These are phyloP conservation scores for Penicillium robsamsonii DNA, from an alignment of 495 filamentous ascomycete genomes.

Conservation along the genomic window DNA sequence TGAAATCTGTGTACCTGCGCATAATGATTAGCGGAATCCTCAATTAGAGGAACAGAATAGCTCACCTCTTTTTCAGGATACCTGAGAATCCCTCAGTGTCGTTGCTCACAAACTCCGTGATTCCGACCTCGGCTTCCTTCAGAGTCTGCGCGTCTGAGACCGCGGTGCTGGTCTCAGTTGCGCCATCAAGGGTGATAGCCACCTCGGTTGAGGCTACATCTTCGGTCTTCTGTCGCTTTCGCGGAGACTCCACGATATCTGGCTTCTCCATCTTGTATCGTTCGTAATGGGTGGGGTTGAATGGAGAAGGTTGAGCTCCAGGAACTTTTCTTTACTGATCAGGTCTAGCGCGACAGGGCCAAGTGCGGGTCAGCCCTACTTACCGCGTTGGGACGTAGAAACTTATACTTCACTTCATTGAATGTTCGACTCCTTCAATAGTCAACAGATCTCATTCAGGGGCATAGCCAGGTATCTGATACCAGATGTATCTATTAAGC, in stretches of 20 bases:
- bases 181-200: constrained; percentile 19
- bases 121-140: constrained; percentile 55
- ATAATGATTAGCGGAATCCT: constrained; percentile 4
- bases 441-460: neutral
- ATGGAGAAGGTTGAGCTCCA: constrained; percentile 9
- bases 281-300: constrained; percentile 5
- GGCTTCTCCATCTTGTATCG: constrained; percentile 39
- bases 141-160: constrained; percentile 29
- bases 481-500: neutral
- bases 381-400: constrained; percentile 16
- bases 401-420: neutral
- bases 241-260: constrained; percentile 42
- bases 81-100: constrained; percentile 52
- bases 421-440: neutral
- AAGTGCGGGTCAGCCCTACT: constrained; percentile 18
- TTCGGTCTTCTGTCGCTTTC: constrained; percentile 45
- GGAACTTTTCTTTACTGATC: constrained; percentile 25
- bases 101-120: constrained; percentile 53
- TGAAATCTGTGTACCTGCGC: constrained; percentile 85
- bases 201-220: constrained; percentile 16
- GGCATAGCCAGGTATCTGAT: neutral
- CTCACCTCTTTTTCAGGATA: constrained; percentile 58
- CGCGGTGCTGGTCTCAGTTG: constrained; percentile 14
- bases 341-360: constrained; percentile 24
- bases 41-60: neutral